Base-by-base conservation (phyloP, 768 basidiomycete species). In the Rhodosporidiobolus sp. region DNA sequence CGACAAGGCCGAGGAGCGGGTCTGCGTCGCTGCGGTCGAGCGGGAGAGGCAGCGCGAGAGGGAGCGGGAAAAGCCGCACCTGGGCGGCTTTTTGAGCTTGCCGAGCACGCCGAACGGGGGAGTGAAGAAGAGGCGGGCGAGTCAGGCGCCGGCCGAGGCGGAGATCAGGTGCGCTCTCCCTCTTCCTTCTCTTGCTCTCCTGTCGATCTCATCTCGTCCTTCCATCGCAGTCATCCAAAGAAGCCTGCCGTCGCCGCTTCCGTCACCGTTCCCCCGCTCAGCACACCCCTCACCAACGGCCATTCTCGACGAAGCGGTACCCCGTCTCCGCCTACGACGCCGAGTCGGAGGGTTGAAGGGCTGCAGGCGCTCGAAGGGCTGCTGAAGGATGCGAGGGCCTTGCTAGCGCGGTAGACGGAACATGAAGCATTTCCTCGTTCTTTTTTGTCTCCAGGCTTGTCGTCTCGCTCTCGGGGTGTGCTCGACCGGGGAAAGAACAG, bases 91-190 rank as follows among this genome's bases (percentile, higher is more conserved):
- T 8, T 10, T 49, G n/a, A 50, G 32, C 17, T 19, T 16, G 7
- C 26, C 28, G 28, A 43, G 67, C 28, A 60, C n/a, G n/a, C 34
- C 52, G n/a, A 30, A n/a, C 46, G 59, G 24, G 32, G 32, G 26
- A 5, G 69, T 32, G 43, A 63, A 65, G 63, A 73, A 73, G 72
- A 62, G 68, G 30, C 56, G 72, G 16, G 72, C 72, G 28, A 73
- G 72, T 22, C 22, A 53, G 10, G 50, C 62, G 3, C 56, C 61
- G 12, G 28, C 6, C 3, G 66, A 26, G 32, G 38, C 3, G n/a
- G 55, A 28, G 24, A n/a, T 34, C n/a, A 11, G 26, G 67, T 69
- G 4, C 22, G 60, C n/a, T 38, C 14, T 28, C 7, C 24, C 59
- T 50, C 28, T 63, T 30, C 57, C 35, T 24, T 58, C 17, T 3